These are phyloP conservation scores for Pisolithus orientalis DNA, from an alignment of 768 basidiomycete genomes.

Conservation along the genomic window DNA sequence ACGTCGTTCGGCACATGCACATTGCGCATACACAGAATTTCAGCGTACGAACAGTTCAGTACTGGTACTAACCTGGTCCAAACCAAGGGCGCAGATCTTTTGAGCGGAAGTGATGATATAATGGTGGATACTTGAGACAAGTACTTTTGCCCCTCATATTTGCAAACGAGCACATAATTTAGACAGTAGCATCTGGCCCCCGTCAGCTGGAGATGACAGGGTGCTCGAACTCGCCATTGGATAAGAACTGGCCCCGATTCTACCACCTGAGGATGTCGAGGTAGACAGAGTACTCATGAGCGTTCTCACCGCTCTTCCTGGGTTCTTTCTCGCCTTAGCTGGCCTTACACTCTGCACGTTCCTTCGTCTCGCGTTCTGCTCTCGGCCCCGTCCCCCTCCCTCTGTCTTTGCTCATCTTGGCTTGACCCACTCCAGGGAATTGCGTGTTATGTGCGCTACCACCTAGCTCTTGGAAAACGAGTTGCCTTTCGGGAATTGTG, in stretches of 20 bases:
- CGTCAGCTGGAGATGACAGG: not conserved
- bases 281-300: constrained; percentile 19
- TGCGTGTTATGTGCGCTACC: too few relatives aligned
- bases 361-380: constrained; percentile 15
- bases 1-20: too few relatives aligned
- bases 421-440: constrained; percentile 82
- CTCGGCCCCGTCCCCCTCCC: constrained; percentile 30
- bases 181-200: not conserved
- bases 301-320: constrained; percentile 9
- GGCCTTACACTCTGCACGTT: constrained; percentile 12
- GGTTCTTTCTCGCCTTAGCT: constrained; percentile 17
- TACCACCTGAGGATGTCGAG: constrained; percentile 16
- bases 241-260: not conserved
- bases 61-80: too few relatives aligned
- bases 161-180: too few relatives aligned
- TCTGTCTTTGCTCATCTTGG: constrained; percentile 54
- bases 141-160: too few relatives aligned
- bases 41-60: too few relatives aligned
- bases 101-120: too few relatives aligned
- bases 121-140: too few relatives aligned
- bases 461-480: too few relatives aligned
- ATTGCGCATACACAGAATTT: too few relatives aligned
- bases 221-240: not conserved
- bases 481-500: too few relatives aligned
- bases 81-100: too few relatives aligned